Evolutionary conservation across 1,284 basidiomycete species (phyloP).

Genomic region (Microbotryum saponariae): DNA sequence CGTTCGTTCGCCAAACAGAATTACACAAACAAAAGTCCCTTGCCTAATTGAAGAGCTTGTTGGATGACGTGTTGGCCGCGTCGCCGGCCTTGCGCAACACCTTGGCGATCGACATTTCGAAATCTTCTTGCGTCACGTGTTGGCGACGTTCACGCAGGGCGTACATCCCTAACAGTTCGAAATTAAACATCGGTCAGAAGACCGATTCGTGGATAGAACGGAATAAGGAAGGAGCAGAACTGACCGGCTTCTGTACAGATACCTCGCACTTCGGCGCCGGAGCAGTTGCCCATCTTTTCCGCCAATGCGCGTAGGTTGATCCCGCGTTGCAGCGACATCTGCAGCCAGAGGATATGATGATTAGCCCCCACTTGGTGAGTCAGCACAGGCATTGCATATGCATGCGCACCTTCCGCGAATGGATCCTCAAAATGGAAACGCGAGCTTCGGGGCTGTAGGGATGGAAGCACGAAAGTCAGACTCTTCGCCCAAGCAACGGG

Average conservation of each 20-base stretch:
- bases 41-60: slow-evolving; percentile 43
- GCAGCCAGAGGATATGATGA: not conserved
- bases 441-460: slow-evolving; percentile 68
- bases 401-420: slow-evolving; percentile 74
- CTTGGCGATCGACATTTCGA: slow-evolving; percentile 97
- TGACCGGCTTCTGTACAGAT: slow-evolving; percentile 95
- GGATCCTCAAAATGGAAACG: slow-evolving; percentile 91
- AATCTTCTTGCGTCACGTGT: slow-evolving; percentile 96
- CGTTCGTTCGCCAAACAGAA: too few relatives aligned
- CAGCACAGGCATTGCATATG: not conserved
- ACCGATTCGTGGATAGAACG: not conserved
- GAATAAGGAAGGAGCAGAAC: slow-evolving; percentile 36
- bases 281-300: slow-evolving; percentile 95
- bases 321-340: slow-evolving; percentile 97
- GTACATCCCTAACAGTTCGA: slow-evolving; percentile 68
- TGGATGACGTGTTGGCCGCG: slow-evolving; percentile 37
- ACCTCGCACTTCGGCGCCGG: slow-evolving; percentile 93
- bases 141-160: slow-evolving; percentile 88
- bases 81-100: slow-evolving; percentile 42
- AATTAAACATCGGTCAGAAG: not conserved
- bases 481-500: not conserved
- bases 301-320: slow-evolving; percentile 91
- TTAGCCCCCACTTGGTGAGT: not conserved
- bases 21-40: not conserved
- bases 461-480: not conserved